Percentiles rank a stretch among this genome's conserved stretches.
phyloP scores from a whole-genome alignment of 805 yeast genomes.

The Priceomyces melissophilus region DNA sequence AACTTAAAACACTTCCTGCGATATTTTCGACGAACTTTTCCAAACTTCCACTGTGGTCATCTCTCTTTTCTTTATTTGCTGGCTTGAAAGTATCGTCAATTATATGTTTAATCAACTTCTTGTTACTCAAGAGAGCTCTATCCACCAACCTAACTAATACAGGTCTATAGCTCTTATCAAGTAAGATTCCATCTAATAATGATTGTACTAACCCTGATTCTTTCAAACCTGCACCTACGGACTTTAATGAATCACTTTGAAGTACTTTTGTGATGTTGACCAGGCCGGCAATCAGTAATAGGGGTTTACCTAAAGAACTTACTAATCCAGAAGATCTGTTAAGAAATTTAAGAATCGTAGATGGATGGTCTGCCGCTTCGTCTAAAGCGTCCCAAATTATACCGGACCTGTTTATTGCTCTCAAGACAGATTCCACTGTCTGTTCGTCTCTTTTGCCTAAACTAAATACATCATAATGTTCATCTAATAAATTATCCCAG shows the following conservation, averaged over 20 bases:
- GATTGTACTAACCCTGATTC: constrained; percentile 35
- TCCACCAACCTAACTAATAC: constrained; percentile 28
- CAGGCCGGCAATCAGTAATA: too few relatives aligned
- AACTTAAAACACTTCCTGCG: constrained; percentile 24
- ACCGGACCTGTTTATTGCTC: constrained; percentile 29
- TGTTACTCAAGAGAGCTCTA: constrained; percentile 29
- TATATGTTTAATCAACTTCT: constrained; percentile 19
- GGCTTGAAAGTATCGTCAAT: constrained; percentile 20
- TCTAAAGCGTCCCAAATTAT: constrained; percentile 34
- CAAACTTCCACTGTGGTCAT: constrained; percentile 18
- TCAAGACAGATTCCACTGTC: constrained; percentile 21
- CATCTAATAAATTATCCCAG: constrained; percentile 4
- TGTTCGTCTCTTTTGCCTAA: constrained; percentile 19
- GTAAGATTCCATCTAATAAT: constrained; percentile 33
- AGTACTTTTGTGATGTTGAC: too few relatives aligned
- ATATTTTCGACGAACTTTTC: constrained; percentile 26
- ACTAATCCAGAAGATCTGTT: constrained; percentile 27
- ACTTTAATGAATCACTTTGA: too few relatives aligned
- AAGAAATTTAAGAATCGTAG: constrained; percentile 24
- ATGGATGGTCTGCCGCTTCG: constrained; percentile 29
- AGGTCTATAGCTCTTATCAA: constrained; percentile 32
- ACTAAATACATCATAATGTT: constrained; percentile 6
- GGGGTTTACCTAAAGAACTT: constrained; percentile 1
- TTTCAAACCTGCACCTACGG: constrained; percentile 7
- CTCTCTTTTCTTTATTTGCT: constrained; percentile 11